Evolutionary conservation across 2,329 filamentous ascomycete genomes (phyloP).

Genomic region (Exutisphaerella laricina): DNA sequence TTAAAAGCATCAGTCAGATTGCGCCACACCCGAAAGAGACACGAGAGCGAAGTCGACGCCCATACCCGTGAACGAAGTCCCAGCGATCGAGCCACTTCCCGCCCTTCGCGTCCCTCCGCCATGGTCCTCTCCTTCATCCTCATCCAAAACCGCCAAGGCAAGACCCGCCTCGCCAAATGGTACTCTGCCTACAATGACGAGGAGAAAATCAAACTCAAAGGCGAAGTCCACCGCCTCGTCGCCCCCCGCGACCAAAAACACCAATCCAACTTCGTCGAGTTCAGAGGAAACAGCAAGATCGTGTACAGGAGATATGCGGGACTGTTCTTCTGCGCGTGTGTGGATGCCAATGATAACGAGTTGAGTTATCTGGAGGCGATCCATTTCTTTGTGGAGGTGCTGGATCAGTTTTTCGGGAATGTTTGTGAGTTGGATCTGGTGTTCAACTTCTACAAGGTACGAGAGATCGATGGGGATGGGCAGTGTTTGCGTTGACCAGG

Average conservation of each 20-base stretch:
- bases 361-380: constrained; percentile 94
- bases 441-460: constrained; percentile 65
- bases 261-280: constrained; percentile 98
- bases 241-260: constrained; percentile 98
- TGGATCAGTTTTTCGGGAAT: constrained; percentile 98
- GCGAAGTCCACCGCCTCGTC: constrained; percentile 97
- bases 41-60: too few relatives aligned
- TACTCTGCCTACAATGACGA: constrained; percentile 98
- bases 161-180: constrained; percentile 98
- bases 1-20: too few relatives aligned
- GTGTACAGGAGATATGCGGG: constrained; percentile 97
- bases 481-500: background rate
- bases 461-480: constrained; percentile 15
- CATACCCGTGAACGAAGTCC: too few relatives aligned
- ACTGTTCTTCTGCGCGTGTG: constrained; percentile 98
- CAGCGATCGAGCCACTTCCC: too few relatives aligned
- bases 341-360: constrained; percentile 98
- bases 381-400: constrained; percentile 98
- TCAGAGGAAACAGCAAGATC: constrained; percentile 81
- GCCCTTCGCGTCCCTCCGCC: constrained; percentile 18
- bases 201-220: constrained; percentile 98
- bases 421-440: constrained; percentile 94
- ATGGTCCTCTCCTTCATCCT: constrained; percentile 80
- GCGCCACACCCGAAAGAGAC: too few relatives aligned
- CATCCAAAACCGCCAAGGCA: constrained; percentile 90